Conservation (phyloP, 495 filamentous ascomycete genomes). For the Beverwykella pulmonaria region DNA sequence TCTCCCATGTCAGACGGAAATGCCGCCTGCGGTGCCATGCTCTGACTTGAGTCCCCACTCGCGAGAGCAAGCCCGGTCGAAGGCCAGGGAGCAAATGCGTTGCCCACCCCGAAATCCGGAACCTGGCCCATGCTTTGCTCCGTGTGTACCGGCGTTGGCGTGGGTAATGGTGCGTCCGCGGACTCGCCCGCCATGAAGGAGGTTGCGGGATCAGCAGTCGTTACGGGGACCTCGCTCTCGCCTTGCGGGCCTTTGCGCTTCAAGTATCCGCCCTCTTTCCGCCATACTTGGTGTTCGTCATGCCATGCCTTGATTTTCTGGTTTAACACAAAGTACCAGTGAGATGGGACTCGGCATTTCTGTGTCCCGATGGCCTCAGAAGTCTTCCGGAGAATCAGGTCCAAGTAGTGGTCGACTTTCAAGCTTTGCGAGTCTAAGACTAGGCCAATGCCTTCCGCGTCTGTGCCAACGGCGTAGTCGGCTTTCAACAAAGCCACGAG, state of each 20-base stretch:
- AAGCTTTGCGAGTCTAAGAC: conserved; percentile 50
- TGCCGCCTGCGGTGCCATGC: not conserved
- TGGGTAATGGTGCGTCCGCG: not conserved
- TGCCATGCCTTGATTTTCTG: conserved; percentile 31
- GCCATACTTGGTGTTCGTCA: conserved; percentile 24
- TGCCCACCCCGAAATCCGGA: not conserved
- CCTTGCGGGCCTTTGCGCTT: not conserved
- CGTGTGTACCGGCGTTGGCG: not conserved
- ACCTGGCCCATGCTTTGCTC: not conserved
- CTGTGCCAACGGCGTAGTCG: conserved; percentile 52
- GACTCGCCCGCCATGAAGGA: not conserved
- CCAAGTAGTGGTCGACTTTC: conserved; percentile 53
- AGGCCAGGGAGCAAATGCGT: conserved; percentile 1
- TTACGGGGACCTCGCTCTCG: not conserved
- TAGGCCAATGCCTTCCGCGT: conserved; percentile 48
- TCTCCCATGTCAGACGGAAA: conserved; percentile 20
- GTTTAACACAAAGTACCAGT: conserved; percentile 27
- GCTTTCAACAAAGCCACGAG: conserved; percentile 56
- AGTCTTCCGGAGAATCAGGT: conserved; percentile 44
- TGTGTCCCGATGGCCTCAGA: conserved; percentile 32
- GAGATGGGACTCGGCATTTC: conserved; percentile 23
- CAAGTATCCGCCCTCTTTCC: conserved; percentile 18
- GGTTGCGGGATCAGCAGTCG: not conserved
- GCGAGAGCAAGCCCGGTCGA: not conserved
- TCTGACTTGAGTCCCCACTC: not conserved